phyloP scores from a whole-genome alignment of 495 filamentous ascomycete species.

The Podospora tetraspora region DNA sequence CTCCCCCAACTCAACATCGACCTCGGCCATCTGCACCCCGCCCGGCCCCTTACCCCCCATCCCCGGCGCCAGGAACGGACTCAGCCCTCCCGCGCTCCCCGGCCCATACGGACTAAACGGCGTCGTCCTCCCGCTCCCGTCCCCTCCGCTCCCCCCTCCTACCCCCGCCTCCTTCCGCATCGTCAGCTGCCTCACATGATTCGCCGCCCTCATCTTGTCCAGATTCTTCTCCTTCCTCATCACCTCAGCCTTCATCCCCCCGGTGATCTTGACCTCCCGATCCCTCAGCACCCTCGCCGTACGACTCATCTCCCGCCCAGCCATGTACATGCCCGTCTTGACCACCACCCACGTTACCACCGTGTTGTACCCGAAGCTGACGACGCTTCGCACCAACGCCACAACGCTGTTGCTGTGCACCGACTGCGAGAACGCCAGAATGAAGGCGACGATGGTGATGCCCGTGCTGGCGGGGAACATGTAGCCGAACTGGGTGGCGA shows the following conservation, averaged over 20 bases:
- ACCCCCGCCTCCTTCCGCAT: not conserved
- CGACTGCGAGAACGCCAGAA: slow-evolving; percentile 31
- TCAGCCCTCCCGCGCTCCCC: not conserved
- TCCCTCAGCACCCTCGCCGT: slow-evolving; percentile 14
- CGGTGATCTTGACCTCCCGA: slow-evolving; percentile 16
- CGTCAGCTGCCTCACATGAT: slow-evolving; percentile 15
- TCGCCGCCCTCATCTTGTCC: slow-evolving; percentile 19
- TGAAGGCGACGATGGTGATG: slow-evolving; percentile 29
- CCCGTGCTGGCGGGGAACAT: slow-evolving; percentile 34
- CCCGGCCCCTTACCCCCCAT: not conserved
- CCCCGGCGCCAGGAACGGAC: slow-evolving; percentile 10
- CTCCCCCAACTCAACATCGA: slow-evolving; percentile 20
- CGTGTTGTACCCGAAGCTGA: slow-evolving; percentile 19
- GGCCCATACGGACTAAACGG: slow-evolving; percentile 10
- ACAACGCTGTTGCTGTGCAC: slow-evolving; percentile 17
- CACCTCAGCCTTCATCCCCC: slow-evolving; percentile 25
- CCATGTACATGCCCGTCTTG: slow-evolving; percentile 19
- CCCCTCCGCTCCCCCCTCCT: not conserved
- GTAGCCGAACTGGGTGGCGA: slow-evolving; percentile 24
- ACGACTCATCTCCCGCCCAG: slow-evolving; percentile 12
- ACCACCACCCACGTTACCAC: slow-evolving; percentile 18
- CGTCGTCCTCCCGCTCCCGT: not conserved
- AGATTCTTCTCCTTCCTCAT: slow-evolving; percentile 23
- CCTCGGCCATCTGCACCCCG: not conserved
- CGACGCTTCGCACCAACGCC: slow-evolving; percentile 10